Evolutionary conservation across 306 rosid species (phyloP).

Genomic region (Gastrolobium bilobum): DNA sequence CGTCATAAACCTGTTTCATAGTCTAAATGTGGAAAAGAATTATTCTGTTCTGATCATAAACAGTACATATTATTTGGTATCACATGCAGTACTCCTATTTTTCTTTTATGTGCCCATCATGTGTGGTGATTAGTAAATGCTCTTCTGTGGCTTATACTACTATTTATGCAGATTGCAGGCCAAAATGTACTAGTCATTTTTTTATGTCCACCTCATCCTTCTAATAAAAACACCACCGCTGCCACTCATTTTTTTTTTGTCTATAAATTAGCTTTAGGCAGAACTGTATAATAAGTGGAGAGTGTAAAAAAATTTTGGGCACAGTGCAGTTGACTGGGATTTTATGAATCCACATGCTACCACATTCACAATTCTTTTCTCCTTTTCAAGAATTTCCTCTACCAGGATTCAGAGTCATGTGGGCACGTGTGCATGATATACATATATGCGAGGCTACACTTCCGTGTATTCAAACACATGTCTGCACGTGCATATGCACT

Average conservation of each 20-base stretch:
- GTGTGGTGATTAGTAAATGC: constrained; percentile 24
- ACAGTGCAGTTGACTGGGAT: constrained; percentile 62
- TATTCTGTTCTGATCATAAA: constrained; percentile 34
- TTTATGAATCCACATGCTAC: constrained; percentile 75
- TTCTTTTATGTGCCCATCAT: constrained; percentile 38
- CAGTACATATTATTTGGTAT: constrained; percentile 7
- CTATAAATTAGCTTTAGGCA: background rate
- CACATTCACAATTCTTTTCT: constrained; percentile 56
- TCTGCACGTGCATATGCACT: constrained; percentile 78
- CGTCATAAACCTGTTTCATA: constrained; percentile 13
- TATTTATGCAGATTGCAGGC: background rate
- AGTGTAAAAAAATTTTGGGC: constrained; percentile 49
- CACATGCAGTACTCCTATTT: background rate
- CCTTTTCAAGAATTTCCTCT: constrained; percentile 55
- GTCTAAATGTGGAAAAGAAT: constrained; percentile 11
- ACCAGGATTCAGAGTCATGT: constrained; percentile 65
- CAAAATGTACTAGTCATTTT: background rate
- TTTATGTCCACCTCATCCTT: background rate
- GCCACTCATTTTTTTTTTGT: background rate
- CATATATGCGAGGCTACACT: constrained; percentile 56
- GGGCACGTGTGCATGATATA: constrained; percentile 75
- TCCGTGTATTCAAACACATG: constrained; percentile 72
- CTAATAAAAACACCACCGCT: background rate
- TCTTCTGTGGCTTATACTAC: background rate
- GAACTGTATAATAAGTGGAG: constrained; percentile 25